Conservation (phyloP, 2,329 filamentous ascomycete genomes). For the Aspergillus sp. region DNA sequence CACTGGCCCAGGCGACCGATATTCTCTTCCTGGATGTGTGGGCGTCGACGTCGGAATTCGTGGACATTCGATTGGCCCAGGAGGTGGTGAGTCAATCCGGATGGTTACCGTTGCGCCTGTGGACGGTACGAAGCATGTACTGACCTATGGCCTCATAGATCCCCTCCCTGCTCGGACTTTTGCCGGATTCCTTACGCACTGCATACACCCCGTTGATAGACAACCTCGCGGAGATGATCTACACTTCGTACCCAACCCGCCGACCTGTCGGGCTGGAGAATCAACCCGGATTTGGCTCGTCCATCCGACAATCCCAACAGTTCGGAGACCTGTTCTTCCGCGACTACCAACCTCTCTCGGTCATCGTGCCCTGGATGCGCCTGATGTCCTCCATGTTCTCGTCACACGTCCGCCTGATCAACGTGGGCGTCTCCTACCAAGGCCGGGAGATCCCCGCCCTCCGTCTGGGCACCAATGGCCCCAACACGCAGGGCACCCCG, state of each 20-base stretch:
- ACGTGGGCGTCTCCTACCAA: conserved; percentile 81
- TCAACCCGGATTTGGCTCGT: conserved; percentile 27
- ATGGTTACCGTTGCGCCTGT: background rate
- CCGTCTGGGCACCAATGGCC: conserved; percentile 64
- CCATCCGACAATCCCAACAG: conserved; percentile 30
- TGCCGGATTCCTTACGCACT: conserved; percentile 70
- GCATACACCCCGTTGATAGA: conserved; percentile 74
- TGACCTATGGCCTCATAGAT: conserved; percentile 40
- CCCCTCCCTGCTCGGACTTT: conserved; percentile 70
- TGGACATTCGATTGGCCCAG: conserved; percentile 77
- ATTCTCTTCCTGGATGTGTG: conserved; percentile 85
- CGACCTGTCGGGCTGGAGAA: conserved; percentile 27
- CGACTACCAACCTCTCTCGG: conserved; percentile 84
- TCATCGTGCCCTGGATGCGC: conserved; percentile 87
- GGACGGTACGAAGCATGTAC: background rate
- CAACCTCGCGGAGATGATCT: conserved; percentile 74
- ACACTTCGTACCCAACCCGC: conserved; percentile 66
- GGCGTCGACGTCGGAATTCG: conserved; percentile 76
- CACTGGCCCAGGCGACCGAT: conserved; percentile 69
- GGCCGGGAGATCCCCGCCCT: conserved; percentile 82
- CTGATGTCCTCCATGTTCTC: conserved; percentile 88
- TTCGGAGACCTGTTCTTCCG: conserved; percentile 75
- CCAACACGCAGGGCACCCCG: conserved; percentile 44
- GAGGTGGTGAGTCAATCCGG: conserved; percentile 58
- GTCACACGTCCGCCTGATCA: conserved; percentile 69